Conservation (phyloP, 106 monocot genomes). For the Allium cepa region DNA sequence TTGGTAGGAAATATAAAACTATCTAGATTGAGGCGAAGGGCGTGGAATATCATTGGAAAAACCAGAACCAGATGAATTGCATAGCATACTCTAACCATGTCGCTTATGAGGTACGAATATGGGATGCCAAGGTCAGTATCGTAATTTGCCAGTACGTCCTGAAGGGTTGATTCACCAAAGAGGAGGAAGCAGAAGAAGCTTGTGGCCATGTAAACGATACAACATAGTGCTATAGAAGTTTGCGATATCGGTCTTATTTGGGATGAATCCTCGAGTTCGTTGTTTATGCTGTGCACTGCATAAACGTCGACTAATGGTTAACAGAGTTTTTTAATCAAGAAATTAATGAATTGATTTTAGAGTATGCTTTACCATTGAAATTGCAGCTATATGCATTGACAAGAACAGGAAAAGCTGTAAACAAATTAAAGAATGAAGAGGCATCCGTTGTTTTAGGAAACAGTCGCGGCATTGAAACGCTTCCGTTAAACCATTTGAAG, state of each 20-base stretch:
- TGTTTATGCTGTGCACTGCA: constrained; percentile 20
- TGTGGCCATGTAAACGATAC: constrained; percentile 45
- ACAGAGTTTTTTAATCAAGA: no score
- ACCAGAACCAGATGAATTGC: constrained; percentile 88
- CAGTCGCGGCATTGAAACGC: constrained; percentile 42
- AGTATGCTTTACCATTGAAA: constrained; percentile 38
- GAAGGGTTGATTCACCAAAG: constrained; percentile 68
- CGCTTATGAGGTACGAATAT: constrained; percentile 55
- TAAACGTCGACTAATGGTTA: no score
- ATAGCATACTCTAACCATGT: constrained; percentile 77
- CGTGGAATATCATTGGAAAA: constrained; percentile 86
- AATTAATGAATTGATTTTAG: no score
- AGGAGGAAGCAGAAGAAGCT: constrained; percentile 74
- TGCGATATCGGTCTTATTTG: constrained; percentile 52
- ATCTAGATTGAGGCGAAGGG: constrained; percentile 78
- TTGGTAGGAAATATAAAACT: constrained; percentile 65
- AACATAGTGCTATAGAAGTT: constrained; percentile 49
- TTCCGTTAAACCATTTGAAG: constrained; percentile 41
- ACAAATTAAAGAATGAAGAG: constrained; percentile 44
- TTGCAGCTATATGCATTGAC: constrained; percentile 66
- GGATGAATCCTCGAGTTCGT: constrained; percentile 53
- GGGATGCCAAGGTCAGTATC: constrained; percentile 80
- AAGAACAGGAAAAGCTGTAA: constrained; percentile 50
- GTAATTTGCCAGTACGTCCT: constrained; percentile 79
- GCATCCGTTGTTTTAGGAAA: constrained; percentile 33